Conservation (phyloP, 1,139 yeast species). For the Taphrina sp. region DNA sequence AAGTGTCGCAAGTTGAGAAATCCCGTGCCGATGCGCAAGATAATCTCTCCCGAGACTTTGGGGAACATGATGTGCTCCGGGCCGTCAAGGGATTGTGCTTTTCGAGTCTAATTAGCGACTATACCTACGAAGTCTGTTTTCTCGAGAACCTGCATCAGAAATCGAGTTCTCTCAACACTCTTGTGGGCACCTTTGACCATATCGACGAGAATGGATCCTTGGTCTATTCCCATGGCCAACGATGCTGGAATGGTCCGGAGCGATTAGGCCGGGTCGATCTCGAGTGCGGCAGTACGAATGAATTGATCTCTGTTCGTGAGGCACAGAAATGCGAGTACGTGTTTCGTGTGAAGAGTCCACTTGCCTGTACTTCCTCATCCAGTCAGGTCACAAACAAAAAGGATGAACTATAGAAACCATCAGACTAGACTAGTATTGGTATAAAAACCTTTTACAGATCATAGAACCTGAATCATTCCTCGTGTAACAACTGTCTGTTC, state of each 20-base stretch:
- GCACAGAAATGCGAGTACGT: constrained; percentile 83
- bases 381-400: neutral
- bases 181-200: constrained; percentile 37
- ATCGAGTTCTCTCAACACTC: constrained; percentile 42
- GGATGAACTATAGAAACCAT: constrained; percentile 35
- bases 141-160: constrained; percentile 59
- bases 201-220: constrained; percentile 47
- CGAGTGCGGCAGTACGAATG: constrained; percentile 62
- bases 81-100: constrained; percentile 57
- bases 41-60: constrained; percentile 42
- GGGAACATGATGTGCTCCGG: constrained; percentile 64
- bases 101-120: constrained; percentile 59
- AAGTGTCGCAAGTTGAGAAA: neutral
- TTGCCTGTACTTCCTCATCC: constrained; percentile 54
- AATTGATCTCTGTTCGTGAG: constrained; percentile 68
- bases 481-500: no score
- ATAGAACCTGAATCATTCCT: no score
- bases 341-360: constrained; percentile 63
- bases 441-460: no score
- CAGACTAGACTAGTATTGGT: no score
- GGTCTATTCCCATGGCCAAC: constrained; percentile 61
- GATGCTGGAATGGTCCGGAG: constrained; percentile 93
- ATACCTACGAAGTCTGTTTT: constrained; percentile 64
- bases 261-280: constrained; percentile 67
- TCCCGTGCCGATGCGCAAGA: constrained; percentile 35